Base-by-base conservation (phyloP, 2,329 filamentous ascomycete species). In the Xylariaceae sp. region DNA sequence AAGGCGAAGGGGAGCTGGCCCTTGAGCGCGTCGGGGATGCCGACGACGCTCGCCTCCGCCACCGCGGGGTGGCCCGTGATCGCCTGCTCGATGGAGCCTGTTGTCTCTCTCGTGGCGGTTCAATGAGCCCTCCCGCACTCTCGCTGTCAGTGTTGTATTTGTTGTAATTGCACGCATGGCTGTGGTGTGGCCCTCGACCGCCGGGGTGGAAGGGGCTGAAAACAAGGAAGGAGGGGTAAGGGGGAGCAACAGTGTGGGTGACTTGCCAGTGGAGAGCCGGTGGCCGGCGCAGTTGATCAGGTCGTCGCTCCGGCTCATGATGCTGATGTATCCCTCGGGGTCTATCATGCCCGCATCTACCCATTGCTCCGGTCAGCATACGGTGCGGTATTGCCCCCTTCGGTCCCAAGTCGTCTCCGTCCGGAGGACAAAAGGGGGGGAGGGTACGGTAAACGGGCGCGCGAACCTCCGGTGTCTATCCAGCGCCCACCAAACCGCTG, bases 241-340 rank as follows among this genome's bases (percentile, higher is more conserved):
- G 24, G n/a, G 7, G 15, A 26, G 24, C n/a, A 26, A 12, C n/a
- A 12, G 12, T 8, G 5, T 5, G 12, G 6, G 24, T 3, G 16
- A 57, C 69, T 49, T 66, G 83, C 83, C 86, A 9, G 88, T 94
- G 43, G 83, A 90, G 40, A 95, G 80, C 11, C 89, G 76, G 63
- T 95, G 89, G 5, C 89, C 88, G 25, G 88, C 89, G n/a, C 94
- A 89, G 53, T 95, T 95, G 53, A 95, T 88, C 39, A 95, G 82
- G 57, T 95, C 89, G 61, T 95, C 89, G 19, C 65, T 70, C 25
- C 76, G 62, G 25, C 71, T 71, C 75, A 80, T 78, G 45, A 80
- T 74, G 44, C 74, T 70, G 25, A 80, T 68, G 47, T 79, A 79
- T 4, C 75, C 75, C 25, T 90, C 80, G 11, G 71, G 57, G 52